Percentiles rank a stretch among this genome's conserved stretches.
Evolutionary conservation across 2,329 filamentous ascomycete species (phyloP).

Genomic region (Iodosphaeria phyllophila): DNA sequence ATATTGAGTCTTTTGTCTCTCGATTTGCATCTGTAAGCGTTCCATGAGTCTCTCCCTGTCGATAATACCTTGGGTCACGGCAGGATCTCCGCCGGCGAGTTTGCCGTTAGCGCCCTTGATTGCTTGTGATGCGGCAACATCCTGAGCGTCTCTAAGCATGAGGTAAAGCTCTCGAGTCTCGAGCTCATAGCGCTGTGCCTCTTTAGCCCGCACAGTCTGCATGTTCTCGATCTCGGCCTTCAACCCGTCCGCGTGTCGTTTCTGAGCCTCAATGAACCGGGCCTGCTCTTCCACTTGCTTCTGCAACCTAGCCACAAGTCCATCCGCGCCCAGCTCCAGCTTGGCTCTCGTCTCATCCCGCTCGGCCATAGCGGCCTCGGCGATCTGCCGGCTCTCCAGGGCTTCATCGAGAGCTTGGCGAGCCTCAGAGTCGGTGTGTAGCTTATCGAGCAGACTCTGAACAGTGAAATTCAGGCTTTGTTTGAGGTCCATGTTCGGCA

Average conservation of each 20-base stretch:
- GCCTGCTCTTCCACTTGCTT: constrained; percentile 87
- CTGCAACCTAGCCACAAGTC: constrained; percentile 80
- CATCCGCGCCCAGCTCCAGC: constrained; percentile 81
- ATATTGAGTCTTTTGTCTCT: constrained; percentile 93
- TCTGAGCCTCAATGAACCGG: constrained; percentile 76
- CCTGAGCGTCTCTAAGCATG: constrained; percentile 94
- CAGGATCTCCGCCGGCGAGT: constrained; percentile 45
- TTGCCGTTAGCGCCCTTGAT: constrained; percentile 33
- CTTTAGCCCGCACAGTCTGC: constrained; percentile 71
- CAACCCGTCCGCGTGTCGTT: constrained; percentile 67
- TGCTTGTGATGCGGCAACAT: constrained; percentile 79
- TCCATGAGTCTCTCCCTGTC: constrained; percentile 88
- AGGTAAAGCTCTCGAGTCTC: constrained; percentile 94
- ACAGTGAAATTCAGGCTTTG: constrained; percentile 96
- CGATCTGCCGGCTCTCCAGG: constrained; percentile 75
- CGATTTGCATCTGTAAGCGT: constrained; percentile 82
- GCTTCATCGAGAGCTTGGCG: constrained; percentile 84
- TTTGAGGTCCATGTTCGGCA: constrained; percentile 95
- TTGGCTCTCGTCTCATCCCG: constrained; percentile 84
- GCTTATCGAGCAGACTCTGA: constrained; percentile 81
- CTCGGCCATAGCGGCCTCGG: constrained; percentile 89
- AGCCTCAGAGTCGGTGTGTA: constrained; percentile 92
- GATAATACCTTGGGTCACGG: constrained; percentile 77
- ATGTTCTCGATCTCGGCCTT: constrained; percentile 81
- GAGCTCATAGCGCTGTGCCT: constrained; percentile 84